Evolutionary conservation across 2,329 filamentous ascomycete species (phyloP).

Genomic region (Xylariaceae sp.): DNA sequence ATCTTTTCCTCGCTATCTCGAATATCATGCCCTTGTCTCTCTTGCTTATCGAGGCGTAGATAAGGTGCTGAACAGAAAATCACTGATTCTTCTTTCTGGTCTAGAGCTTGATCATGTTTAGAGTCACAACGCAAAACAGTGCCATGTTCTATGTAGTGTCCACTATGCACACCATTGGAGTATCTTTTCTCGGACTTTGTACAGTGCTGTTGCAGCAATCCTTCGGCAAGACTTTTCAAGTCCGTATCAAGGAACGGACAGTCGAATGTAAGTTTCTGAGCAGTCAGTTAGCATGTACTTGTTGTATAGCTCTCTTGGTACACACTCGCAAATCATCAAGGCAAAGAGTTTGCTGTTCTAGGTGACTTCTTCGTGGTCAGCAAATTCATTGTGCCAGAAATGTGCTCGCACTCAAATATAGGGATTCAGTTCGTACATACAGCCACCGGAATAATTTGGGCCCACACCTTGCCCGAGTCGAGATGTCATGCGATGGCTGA

Average conservation of each 20-base stretch:
- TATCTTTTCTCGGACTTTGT: conserved; percentile 10
- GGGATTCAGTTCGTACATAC: not conserved
- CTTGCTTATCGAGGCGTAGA: conserved; percentile 2
- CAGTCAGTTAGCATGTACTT: not conserved
- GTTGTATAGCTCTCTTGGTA: not conserved
- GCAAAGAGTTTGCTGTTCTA: conserved; percentile 6
- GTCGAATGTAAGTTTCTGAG: conserved; percentile 2
- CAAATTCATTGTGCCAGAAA: not conserved
- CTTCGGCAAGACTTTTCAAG: conserved; percentile 1
- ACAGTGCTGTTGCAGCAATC: conserved; percentile 5
- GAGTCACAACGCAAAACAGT: conserved; percentile 11
- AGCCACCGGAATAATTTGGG: conserved; percentile 7
- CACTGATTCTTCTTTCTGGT: conserved; percentile 3
- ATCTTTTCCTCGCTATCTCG: not conserved
- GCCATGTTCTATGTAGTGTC: conserved; percentile 9
- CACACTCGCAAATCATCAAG: conserved; percentile 5
- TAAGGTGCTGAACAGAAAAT: conserved; percentile 9
- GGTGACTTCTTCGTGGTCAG: conserved; percentile 2
- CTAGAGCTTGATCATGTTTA: conserved; percentile 3
- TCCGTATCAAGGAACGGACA: conserved; percentile 7
- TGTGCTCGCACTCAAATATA: too few species aligned
- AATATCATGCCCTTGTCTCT: too few species aligned
- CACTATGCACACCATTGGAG: conserved; percentile 1
- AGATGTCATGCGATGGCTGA: not conserved
- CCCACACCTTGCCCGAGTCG: not conserved